phyloP scores from a whole-genome alignment of 306 rosid genomes.

The Pterocarpus macrocarpus region DNA sequence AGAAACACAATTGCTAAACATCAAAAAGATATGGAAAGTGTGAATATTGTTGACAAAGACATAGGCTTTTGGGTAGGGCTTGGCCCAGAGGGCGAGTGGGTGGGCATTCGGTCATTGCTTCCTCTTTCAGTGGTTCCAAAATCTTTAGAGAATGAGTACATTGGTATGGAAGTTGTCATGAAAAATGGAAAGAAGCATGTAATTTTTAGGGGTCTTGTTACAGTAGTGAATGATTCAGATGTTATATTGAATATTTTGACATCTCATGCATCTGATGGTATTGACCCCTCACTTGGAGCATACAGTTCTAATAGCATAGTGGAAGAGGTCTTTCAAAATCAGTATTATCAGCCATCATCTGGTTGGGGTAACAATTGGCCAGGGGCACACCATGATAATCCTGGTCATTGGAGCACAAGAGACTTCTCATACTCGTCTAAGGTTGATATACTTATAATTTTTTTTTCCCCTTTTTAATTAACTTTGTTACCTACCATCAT shows the following conservation, averaged over 20 bases:
- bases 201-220: conserved; percentile 87
- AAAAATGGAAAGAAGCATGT: conserved; percentile 96
- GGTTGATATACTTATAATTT: conserved; percentile 52
- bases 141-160: conserved; percentile 67
- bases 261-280: conserved; percentile 61
- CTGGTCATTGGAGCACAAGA: conserved; percentile 77
- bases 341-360: conserved; percentile 65
- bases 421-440: conserved; percentile 71
- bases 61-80: conserved; percentile 89
- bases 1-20: conserved; percentile 71
- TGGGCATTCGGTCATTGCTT: conserved; percentile 86
- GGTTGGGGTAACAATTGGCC: conserved; percentile 78
- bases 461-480: conserved; percentile 16
- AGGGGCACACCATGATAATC: conserved; percentile 52
- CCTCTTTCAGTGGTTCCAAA: conserved; percentile 85
- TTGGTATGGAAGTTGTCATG: conserved; percentile 89
- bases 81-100: conserved; percentile 71
- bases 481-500: conserved; percentile 14
- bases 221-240: conserved; percentile 86
- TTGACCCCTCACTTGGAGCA: conserved; percentile 49
- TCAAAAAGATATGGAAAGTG: conserved; percentile 65
- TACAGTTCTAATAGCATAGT: conserved; percentile 47
- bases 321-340: conserved; percentile 83
- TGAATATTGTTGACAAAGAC: conserved; percentile 65
- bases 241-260: conserved; percentile 66